Base-by-base conservation (phyloP, 2,329 filamentous ascomycete genomes). In the Sphaerulina populicola region DNA sequence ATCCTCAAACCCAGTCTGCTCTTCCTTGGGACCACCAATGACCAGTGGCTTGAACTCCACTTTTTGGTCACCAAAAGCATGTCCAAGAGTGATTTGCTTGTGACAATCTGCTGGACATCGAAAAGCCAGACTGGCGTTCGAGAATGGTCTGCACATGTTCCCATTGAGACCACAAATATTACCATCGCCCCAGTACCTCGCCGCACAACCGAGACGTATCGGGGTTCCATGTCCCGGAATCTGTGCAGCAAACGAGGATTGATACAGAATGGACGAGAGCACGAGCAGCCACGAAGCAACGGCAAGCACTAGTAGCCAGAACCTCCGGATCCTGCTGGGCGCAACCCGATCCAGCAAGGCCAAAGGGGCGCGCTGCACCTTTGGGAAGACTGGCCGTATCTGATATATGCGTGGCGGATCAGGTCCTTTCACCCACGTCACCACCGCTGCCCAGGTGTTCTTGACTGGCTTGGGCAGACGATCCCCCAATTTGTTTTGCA, bases 101-200 rank as follows among this genome's bases (percentile, higher is more conserved):
- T 77, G 77, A 66, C 87, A 93, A 60, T 81, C 82, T 12, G 82
- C 85, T 1, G 85, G 81, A 62, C 87, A 93, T 49, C 83, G 76
- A 64, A 93, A 93, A 0, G 85, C 75, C 60, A 88, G 82, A 0
- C 80, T 80, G 50, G 73, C 78, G 57, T 81, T 82, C 52, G 77
- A 78, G 62, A 93, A 93, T 0, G 87, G 87, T 7, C 86, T 79
- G 63, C 87, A 93, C 46, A 80, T 73, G 54, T 81, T 80, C 6
- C 87, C 87, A 58, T 91, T 81, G 11, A 91, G 63, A 0, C 86
- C 86, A 65, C 87, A 93, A 10, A 71, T 72, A 62, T 89, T 90
- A 31, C 81, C 82, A 35, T 80, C 72, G 38, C 63, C 68, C 85
- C 86, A 93, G 63, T 86, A 87, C 11, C 81, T 77, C 48, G 78